phyloP scores from a whole-genome alignment of 2,329 filamentous ascomycete species.

The Chlorencoelia australis region DNA sequence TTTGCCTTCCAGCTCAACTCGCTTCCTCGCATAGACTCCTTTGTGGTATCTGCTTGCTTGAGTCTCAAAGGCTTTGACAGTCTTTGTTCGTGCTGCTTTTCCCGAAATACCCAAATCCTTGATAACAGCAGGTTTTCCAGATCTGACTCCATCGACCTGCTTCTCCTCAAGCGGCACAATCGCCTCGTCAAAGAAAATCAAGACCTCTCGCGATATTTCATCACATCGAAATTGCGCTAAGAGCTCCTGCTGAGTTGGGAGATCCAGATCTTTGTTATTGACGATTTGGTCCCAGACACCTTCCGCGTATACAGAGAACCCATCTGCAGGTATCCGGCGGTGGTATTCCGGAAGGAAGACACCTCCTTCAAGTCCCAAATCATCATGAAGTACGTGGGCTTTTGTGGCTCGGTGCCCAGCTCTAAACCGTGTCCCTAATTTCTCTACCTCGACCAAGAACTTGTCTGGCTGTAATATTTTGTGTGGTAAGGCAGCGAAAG shows the following conservation, averaged over 20 bases:
- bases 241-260: conserved; percentile 94
- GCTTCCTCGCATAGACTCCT: conserved; percentile 81
- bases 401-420: conserved; percentile 67
- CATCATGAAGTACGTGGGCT: conserved; percentile 46
- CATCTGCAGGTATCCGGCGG: conserved; percentile 88
- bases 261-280: conserved; percentile 93
- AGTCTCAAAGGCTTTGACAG: conserved; percentile 74
- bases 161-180: conserved; percentile 77
- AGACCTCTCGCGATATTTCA: conserved; percentile 85
- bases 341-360: conserved; percentile 93
- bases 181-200: conserved; percentile 72
- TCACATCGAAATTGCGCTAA: conserved; percentile 96
- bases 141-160: conserved; percentile 62
- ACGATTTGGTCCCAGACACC: conserved; percentile 98
- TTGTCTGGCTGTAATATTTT: conserved; percentile 93
- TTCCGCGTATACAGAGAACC: conserved; percentile 88
- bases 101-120: conserved; percentile 66
- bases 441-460: conserved; percentile 71
- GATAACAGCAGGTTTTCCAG: conserved; percentile 66
- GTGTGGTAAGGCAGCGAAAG: conserved; percentile 89
- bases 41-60: conserved; percentile 96
- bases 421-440: conserved; percentile 71
- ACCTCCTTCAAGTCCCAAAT: conserved; percentile 66
- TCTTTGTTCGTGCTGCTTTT: conserved; percentile 58
- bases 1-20: conserved; percentile 73